Evolutionary conservation across 2,329 filamentous ascomycete species (phyloP), one percentile per base, ranked within the genome.

Genomic region (Pezicula neosporulosa): DNA sequence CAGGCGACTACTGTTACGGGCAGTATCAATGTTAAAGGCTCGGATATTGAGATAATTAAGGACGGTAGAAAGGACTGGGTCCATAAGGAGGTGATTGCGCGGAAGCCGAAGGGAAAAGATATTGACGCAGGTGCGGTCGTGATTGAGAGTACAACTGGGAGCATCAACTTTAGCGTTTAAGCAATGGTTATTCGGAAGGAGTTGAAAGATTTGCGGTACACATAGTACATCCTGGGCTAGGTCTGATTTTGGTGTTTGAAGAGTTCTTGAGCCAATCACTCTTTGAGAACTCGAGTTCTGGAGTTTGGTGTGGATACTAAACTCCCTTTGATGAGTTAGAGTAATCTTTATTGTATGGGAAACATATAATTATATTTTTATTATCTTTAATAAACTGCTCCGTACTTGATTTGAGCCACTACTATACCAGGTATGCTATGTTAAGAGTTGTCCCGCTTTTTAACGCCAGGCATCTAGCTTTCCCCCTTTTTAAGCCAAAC

Each of bases 1-100:
- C 45, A 59, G 39, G 58, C 52, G 2, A 60, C 58, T 42, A 55
- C 54, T 3, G 43, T 64, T 1, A 62, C 59, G 1, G 63, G 62
- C 21, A 56, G 49, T 44, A 60, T 66, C 21, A 13, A 37, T 3
- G 43, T 57, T 4, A 51, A 36, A 6, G 63, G 63, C 2, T 44
- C 58, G 13, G 61, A 57, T 1, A 19, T 65, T 2, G 44, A 55
- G 15, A 56, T 60, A 24, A 50, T 65, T 2, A 56, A 49, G 18
- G 52, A 59, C 3, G 42, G 24, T 3, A 56, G 48, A 18, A 60
- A 58, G n/a, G 58, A 57, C 2, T 56, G 36, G 47, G 63, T 50
- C 0, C 54, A 42, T 28, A 60, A 55, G 33, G 55, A 60, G 27
- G 18, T 63, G 0, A 19, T 57, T 19, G 60, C 59, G 9, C 53